A percentile compares a stretch with the other conserved stretches of the same genome.
Conservation (phyloP, 805 yeast genomes). For the Candida pseudoglaebosa region DNA sequence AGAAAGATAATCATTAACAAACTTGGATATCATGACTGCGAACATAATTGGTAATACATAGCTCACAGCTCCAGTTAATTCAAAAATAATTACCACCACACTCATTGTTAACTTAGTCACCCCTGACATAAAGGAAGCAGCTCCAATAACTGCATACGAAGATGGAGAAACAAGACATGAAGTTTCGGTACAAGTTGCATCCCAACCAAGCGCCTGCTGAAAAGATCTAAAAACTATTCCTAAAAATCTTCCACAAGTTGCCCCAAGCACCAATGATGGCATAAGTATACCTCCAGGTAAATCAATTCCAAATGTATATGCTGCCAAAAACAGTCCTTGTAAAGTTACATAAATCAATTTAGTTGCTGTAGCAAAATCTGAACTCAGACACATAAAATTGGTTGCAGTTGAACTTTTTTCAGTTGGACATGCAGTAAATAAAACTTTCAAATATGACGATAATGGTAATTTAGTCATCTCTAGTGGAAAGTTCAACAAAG, state of each 20-base stretch:
- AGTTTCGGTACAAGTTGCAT: slow-evolving; percentile 39
- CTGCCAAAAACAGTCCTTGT: slow-evolving; percentile 56
- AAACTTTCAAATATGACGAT: slow-evolving; percentile 50
- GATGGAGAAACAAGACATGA: slow-evolving; percentile 74
- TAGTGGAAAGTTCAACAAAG: slow-evolving; percentile 53
- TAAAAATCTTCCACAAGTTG: slow-evolving; percentile 50
- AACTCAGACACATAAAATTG: slow-evolving; percentile 34
- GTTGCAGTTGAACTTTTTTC: slow-evolving; percentile 17
- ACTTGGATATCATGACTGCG: slow-evolving; percentile 71
- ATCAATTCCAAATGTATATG: slow-evolving; percentile 65
- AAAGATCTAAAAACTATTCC: slow-evolving; percentile 50
- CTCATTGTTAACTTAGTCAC: slow-evolving; percentile 77
- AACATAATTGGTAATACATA: slow-evolving; percentile 84
- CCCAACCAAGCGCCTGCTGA: slow-evolving; percentile 37
- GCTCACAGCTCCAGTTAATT: slow-evolving; percentile 79
- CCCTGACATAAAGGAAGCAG: slow-evolving; percentile 79
- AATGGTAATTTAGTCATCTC: slow-evolving; percentile 52
- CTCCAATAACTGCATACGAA: slow-evolving; percentile 85
- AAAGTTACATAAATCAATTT: slow-evolving; percentile 36
- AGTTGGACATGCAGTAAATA: slow-evolving; percentile 65
- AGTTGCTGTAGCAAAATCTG: slow-evolving; percentile 19
- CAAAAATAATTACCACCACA: slow-evolving; percentile 76
- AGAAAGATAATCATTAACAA: slow-evolving; percentile 61
- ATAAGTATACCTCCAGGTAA: slow-evolving; percentile 67
- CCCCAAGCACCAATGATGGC: slow-evolving; percentile 65